Percentiles rank a stretch among this genome's conserved stretches.
Evolutionary conservation across 176 grass and related monocot genomes (phyloP).

Genomic region (Miscanthus lutarioriparius): DNA sequence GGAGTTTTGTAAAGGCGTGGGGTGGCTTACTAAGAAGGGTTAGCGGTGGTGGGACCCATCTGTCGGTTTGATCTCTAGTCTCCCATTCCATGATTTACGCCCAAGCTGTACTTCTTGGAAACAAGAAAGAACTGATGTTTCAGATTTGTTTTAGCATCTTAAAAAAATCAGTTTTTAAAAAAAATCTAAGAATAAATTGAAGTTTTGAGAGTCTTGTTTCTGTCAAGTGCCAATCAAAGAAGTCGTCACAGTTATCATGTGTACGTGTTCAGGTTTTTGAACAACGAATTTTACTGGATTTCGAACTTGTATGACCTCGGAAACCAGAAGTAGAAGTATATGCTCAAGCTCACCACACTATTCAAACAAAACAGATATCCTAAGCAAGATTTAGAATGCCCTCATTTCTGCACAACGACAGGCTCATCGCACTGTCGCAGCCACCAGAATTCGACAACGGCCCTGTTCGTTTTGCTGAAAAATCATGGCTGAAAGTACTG

Average conservation of each 20-base stretch:
- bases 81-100: background rate
- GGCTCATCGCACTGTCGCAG: background rate
- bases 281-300: background rate
- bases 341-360: background rate
- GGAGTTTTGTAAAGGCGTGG: too few relatives aligned
- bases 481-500: too few relatives aligned
- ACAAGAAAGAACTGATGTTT: background rate
- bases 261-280: background rate
- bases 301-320: background rate
- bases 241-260: background rate
- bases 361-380: background rate
- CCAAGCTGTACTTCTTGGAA: conserved; percentile 13
- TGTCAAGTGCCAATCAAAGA: background rate
- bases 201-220: background rate
- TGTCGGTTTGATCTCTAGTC: background rate
- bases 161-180: background rate
- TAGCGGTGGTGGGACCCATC: background rate
- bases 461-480: too few relatives aligned
- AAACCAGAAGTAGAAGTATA: background rate
- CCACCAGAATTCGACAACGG: background rate
- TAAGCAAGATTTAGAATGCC: background rate
- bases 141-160: background rate
- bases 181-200: background rate
- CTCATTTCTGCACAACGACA: background rate
- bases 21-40: background rate